phyloP scores from a whole-genome alignment of 164 flowering plant species.

The Brasenia schreberi region DNA sequence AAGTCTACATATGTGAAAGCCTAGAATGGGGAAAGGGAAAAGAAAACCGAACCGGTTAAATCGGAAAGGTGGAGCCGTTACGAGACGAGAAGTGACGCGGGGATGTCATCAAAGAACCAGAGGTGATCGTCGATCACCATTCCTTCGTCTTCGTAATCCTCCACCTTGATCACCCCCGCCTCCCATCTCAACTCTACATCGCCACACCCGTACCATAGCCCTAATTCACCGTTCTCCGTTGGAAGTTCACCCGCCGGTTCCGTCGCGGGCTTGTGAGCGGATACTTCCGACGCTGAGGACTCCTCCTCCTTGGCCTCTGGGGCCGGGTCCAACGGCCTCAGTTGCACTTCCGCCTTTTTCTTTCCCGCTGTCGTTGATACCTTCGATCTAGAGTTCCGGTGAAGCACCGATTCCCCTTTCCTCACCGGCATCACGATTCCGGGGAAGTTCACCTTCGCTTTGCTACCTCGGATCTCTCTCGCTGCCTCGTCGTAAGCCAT shows the following conservation, averaged over 20 bases:
- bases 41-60: not conserved
- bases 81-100: not conserved
- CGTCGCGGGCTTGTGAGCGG: not conserved
- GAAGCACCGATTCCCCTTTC: not conserved
- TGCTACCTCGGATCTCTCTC: conserved; percentile 47
- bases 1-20: no score
- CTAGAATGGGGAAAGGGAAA: not conserved
- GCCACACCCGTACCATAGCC: not conserved
- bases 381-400: not conserved
- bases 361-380: not conserved
- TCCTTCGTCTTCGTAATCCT: not conserved
- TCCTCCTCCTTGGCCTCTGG: not conserved
- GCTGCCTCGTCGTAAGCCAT: conserved; percentile 55
- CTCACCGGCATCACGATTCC: not conserved
- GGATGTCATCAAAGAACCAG: not conserved
- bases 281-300: not conserved
- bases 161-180: not conserved
- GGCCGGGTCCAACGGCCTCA: not conserved
- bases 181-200: not conserved
- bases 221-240: not conserved
- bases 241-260: not conserved
- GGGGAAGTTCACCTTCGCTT: conserved; percentile 57
- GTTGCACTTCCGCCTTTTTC: not conserved
- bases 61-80: not conserved
- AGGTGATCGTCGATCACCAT: not conserved